Percentiles rank a stretch among this genome's conserved stretches.
Conservation (phyloP, 2,329 filamentous ascomycete species). For the Catunica adiposa region DNA sequence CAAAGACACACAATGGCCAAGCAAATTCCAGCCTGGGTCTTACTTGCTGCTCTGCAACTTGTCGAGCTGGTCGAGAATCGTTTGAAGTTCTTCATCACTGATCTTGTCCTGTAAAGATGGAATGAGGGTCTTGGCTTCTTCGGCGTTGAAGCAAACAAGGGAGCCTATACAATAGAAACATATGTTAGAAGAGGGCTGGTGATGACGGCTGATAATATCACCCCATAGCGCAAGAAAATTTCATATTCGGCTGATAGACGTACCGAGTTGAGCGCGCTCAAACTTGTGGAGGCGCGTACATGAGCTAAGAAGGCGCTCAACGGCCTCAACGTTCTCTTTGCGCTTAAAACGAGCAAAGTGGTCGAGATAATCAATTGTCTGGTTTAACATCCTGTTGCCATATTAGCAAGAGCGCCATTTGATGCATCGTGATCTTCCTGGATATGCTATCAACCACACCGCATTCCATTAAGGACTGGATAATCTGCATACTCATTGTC, state of each 20-base stretch:
- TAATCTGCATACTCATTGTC: slow-evolving; percentile 56
- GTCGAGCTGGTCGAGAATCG: slow-evolving; percentile 76
- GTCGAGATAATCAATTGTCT: slow-evolving; percentile 85
- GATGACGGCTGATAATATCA: neutral
- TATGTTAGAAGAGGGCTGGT: slow-evolving; percentile 1
- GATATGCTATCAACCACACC: neutral
- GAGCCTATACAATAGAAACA: slow-evolving; percentile 42
- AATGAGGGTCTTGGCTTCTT: slow-evolving; percentile 93
- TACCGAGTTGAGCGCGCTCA: slow-evolving; percentile 83
- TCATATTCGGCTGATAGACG: slow-evolving; percentile 16
- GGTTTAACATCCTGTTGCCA: slow-evolving; percentile 51
- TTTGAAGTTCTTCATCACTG: slow-evolving; percentile 70
- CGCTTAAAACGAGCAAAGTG: slow-evolving; percentile 92
- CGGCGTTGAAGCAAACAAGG: slow-evolving; percentile 77
- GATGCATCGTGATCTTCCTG: neutral
- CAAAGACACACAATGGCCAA: neutral
- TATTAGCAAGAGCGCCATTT: neutral
- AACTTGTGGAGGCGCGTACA: slow-evolving; percentile 75
- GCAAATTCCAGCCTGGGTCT: neutral
- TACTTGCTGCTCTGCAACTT: slow-evolving; percentile 41
- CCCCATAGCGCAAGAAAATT: too few relatives aligned
- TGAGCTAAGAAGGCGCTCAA: slow-evolving; percentile 68
- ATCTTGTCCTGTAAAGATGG: slow-evolving; percentile 83
- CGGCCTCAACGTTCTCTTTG: slow-evolving; percentile 86
- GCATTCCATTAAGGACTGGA: neutral